Percentiles rank a stretch among this genome's conserved stretches.
Conservation (phyloP, 2,329 filamentous ascomycete genomes). For the Ceratocystis huliohia region DNA sequence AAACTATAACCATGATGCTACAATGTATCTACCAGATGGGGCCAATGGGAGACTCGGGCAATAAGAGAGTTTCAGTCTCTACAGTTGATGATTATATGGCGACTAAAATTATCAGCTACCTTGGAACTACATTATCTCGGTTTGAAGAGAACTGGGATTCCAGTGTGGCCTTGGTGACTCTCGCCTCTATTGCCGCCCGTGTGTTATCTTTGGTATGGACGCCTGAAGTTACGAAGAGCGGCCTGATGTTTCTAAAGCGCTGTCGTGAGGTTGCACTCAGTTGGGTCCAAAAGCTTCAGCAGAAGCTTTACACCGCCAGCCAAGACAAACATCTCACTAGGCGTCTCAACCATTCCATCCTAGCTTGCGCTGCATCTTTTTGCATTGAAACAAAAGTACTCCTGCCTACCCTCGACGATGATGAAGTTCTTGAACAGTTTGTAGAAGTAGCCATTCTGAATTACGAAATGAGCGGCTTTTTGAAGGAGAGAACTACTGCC, state of each 20-base stretch:
- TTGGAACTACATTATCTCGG: conserved; percentile 25
- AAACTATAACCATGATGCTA: conserved; percentile 35
- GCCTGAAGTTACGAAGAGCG: conserved; percentile 25
- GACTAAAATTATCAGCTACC: conserved; percentile 25
- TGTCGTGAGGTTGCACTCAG: conserved; percentile 28
- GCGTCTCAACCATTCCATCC: conserved; percentile 30
- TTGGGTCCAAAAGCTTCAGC: conserved; percentile 31
- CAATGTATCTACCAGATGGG: conserved; percentile 41
- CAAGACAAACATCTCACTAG: conserved; percentile 27
- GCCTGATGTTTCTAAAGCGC: conserved; percentile 27
- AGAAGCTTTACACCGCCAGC: conserved; percentile 23
- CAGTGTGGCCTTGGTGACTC: conserved; percentile 30
- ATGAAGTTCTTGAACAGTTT: background rate
- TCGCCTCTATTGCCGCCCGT: conserved; percentile 33
- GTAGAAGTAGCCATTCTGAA: background rate
- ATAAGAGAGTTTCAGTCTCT: background rate
- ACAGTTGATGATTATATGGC: conserved; percentile 26
- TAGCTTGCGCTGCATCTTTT: background rate
- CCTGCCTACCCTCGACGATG: background rate
- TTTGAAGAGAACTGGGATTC: conserved; percentile 42
- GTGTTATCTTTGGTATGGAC: conserved; percentile 28
- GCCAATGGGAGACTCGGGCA: conserved; percentile 21
- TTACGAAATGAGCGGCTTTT: background rate
- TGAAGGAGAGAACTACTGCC: background rate
- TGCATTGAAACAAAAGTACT: background rate